A percentile compares a stretch with the other conserved stretches of the same genome.
Conservation (phyloP, 1,284 basidiomycete species). For the Abortiporus biennis region DNA sequence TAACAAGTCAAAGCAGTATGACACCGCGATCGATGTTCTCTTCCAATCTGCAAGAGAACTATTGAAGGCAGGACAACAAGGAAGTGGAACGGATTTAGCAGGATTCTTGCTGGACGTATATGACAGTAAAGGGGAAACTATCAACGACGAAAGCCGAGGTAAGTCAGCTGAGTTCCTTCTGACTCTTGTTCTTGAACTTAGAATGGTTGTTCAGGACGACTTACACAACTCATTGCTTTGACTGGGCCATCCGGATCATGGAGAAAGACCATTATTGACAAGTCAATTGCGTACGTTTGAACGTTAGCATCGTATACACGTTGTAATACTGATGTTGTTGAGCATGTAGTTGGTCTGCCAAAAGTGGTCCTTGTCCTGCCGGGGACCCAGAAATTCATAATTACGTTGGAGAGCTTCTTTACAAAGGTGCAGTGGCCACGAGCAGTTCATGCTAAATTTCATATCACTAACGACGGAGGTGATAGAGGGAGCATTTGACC, state of each 20-base stretch:
- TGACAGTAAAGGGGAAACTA: constrained; percentile 58
- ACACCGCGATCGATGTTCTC: constrained; percentile 82
- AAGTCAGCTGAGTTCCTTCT: constrained; percentile 15
- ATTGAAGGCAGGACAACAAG: constrained; percentile 81
- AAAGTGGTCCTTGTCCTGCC: constrained; percentile 66
- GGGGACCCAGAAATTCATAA: constrained; percentile 85
- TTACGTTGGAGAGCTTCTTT: constrained; percentile 83
- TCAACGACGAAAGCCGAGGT: constrained; percentile 78
- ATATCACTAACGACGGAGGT: constrained; percentile 1
- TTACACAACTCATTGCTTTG: constrained; percentile 80
- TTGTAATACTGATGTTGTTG: neutral
- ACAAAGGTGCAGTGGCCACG: constrained; percentile 61
- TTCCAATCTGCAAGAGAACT: constrained; percentile 82
- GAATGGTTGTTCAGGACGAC: constrained; percentile 41
- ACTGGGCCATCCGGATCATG: constrained; percentile 69
- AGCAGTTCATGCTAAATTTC: constrained; percentile 2
- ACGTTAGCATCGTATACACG: neutral
- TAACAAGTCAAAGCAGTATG: constrained; percentile 69
- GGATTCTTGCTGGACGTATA: constrained; percentile 79
- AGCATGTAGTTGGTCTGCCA: constrained; percentile 72
- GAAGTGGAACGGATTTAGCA: constrained; percentile 81
- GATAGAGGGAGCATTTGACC: constrained; percentile 67
- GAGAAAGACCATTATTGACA: constrained; percentile 78
- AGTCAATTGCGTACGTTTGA: constrained; percentile 61
- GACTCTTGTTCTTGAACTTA: neutral